These are phyloP conservation scores for Argentina anserina DNA, from an alignment of 306 rosid species.

Conservation along the genomic window DNA sequence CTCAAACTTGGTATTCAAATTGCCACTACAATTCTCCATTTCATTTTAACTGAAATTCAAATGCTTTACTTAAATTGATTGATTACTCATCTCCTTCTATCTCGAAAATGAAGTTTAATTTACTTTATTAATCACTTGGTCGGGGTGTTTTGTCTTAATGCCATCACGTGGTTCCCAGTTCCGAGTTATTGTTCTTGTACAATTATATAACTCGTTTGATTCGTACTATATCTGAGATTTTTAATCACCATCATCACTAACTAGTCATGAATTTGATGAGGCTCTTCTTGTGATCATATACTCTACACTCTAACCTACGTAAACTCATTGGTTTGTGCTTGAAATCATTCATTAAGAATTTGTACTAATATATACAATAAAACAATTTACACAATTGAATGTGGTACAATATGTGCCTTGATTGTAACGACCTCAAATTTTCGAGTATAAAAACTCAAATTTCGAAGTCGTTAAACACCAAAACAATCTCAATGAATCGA, in stretches of 20 bases:
- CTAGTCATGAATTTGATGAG: slow-evolving; percentile 11
- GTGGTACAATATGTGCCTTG: background rate
- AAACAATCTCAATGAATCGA: too few species aligned
- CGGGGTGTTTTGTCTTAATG: slow-evolving; percentile 94
- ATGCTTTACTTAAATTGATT: slow-evolving; percentile 28
- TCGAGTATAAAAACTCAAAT: too few species aligned
- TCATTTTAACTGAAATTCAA: slow-evolving; percentile 61
- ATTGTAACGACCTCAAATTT: too few species aligned
- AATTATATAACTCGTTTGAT: slow-evolving; percentile 7
- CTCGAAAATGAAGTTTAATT: slow-evolving; percentile 38
- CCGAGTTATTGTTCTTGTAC: slow-evolving; percentile 71
- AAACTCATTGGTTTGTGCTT: background rate
- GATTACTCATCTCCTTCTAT: slow-evolving; percentile 1
- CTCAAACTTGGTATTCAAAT: slow-evolving; percentile 10
- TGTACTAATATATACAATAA: background rate
- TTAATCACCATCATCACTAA: slow-evolving; percentile 8
- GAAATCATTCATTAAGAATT: background rate
- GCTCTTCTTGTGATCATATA: slow-evolving; percentile 4
- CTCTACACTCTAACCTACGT: background rate
- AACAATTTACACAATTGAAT: background rate
- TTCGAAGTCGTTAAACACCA: too few species aligned
- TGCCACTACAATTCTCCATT: slow-evolving; percentile 5
- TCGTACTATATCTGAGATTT: slow-evolving; percentile 5
- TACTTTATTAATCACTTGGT: slow-evolving; percentile 83
- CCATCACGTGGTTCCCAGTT: slow-evolving; percentile 97